phyloP scores from a whole-genome alignment of 2,329 filamentous ascomycete species.

The Verticillium nonalfalfae region DNA sequence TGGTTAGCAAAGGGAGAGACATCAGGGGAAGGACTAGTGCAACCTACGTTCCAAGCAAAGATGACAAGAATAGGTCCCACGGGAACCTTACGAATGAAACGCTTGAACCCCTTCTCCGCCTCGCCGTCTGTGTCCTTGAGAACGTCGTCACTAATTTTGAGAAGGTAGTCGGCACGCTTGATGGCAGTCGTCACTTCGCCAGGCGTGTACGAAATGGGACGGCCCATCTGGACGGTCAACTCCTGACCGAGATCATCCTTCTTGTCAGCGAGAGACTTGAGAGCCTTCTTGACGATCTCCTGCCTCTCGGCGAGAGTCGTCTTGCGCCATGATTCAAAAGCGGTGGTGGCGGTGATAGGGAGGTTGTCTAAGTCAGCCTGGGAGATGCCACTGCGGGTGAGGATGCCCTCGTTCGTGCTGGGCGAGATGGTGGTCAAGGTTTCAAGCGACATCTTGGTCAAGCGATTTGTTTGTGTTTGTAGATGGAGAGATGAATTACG shows the following conservation, averaged over 20 bases:
- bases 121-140: constrained; percentile 79
- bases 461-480: not conserved
- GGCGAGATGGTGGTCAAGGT: constrained; percentile 78
- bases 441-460: constrained; percentile 54
- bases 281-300: constrained; percentile 71
- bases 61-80: constrained; percentile 83
- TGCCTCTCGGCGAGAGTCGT: constrained; percentile 72
- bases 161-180: constrained; percentile 76
- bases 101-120: constrained; percentile 78
- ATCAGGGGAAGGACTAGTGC: not conserved
- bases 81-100: constrained; percentile 83
- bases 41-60: constrained; percentile 90
- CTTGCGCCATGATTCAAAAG: constrained; percentile 71
- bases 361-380: constrained; percentile 63
- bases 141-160: constrained; percentile 74
- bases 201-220: constrained; percentile 80
- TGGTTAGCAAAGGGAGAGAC: constrained; percentile 7
- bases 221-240: constrained; percentile 90
- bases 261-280: constrained; percentile 62
- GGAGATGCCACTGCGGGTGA: constrained; percentile 72
- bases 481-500: not conserved
- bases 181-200: constrained; percentile 82
- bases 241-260: constrained; percentile 79
- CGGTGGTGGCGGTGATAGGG: constrained; percentile 64
- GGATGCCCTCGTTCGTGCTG: constrained; percentile 75